A percentile compares a stretch with the other conserved stretches of the same genome.
These are phyloP conservation scores for Scenedesmus sp. DNA, from an alignment of 163 green algal genomes.

Conservation along the genomic window DNA sequence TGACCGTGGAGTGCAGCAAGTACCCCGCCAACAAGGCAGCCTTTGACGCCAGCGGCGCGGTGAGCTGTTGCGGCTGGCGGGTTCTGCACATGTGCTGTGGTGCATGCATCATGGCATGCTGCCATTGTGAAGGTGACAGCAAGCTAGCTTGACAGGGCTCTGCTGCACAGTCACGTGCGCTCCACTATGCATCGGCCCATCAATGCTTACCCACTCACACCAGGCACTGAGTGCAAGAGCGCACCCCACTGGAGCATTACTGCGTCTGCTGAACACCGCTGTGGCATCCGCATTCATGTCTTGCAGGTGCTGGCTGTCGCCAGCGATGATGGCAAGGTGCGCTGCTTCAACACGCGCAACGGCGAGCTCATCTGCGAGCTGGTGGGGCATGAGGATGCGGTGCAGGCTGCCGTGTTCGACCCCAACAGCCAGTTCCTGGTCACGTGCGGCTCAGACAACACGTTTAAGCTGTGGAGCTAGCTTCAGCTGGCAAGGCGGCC, in stretches of 20 bases:
- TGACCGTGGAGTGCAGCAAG: slow-evolving; percentile 71
- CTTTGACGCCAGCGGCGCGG: slow-evolving; percentile 76
- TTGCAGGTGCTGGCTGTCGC: slow-evolving; percentile 75
- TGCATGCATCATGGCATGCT: too few relatives aligned
- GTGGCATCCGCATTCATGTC: background rate
- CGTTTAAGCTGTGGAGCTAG: slow-evolving; percentile 80
- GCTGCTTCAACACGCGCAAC: slow-evolving; percentile 64
- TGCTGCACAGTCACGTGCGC: background rate
- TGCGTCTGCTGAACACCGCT: background rate
- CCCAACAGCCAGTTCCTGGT: slow-evolving; percentile 74
- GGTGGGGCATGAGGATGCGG: slow-evolving; percentile 82
- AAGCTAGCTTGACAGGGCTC: background rate
- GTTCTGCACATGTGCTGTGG: background rate
- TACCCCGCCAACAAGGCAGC: slow-evolving; percentile 79
- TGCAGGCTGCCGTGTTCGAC: slow-evolving; percentile 83
- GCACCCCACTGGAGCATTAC: background rate
- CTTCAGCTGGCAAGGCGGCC: background rate
- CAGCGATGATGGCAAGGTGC: slow-evolving; percentile 77
- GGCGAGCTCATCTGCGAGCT: slow-evolving; percentile 72
- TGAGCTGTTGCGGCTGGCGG: slow-evolving; percentile 12
- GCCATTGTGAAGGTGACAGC: too few relatives aligned
- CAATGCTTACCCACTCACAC: background rate
- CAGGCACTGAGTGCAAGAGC: background rate
- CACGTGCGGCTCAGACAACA: slow-evolving; percentile 79
- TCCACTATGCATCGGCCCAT: background rate